These are phyloP conservation scores for Lumnitzera racemosa DNA, from an alignment of 345 rosid species.

Conservation along the genomic window DNA sequence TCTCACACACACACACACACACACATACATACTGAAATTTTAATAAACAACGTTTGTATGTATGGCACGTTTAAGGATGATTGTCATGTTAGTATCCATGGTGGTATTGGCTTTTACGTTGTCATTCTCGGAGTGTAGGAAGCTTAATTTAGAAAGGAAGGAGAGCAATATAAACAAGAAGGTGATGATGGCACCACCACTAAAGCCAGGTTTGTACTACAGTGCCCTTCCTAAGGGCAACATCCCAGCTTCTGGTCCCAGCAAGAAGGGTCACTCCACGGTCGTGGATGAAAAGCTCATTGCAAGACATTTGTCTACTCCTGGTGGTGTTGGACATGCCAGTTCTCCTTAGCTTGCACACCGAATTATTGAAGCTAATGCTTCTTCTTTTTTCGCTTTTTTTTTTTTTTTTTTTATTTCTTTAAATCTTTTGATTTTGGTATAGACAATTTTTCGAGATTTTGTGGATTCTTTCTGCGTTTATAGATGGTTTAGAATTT, in stretches of 20 bases:
- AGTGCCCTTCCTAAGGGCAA: conserved; percentile 58
- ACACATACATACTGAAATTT: background rate
- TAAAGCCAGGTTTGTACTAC: conserved; percentile 29
- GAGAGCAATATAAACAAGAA: background rate
- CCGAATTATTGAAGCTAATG: conserved; percentile 40
- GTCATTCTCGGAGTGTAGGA: conserved; percentile 35
- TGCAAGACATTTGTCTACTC: conserved; percentile 35
- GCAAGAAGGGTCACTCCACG: conserved; percentile 55
- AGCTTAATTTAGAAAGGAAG: conserved; percentile 15
- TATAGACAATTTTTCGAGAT: background rate
- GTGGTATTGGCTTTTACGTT: conserved; percentile 20
- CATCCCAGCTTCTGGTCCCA: conserved; percentile 51
- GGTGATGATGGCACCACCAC: conserved; percentile 9
- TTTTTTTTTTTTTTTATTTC: background rate
- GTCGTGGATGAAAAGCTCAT: conserved; percentile 41
- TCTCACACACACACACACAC: background rate
- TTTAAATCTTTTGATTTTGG: background rate
- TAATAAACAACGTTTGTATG: background rate
- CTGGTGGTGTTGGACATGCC: too few species aligned
- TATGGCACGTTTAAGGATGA: conserved; percentile 38
- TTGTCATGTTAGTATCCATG: conserved; percentile 23
- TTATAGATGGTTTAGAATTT: too few species aligned
- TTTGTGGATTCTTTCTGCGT: too few species aligned
- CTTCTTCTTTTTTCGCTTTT: too few species aligned
- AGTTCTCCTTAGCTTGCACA: too few species aligned